These are phyloP conservation scores for Pythium phragmitis DNA, from an alignment of 352 stramenopile genomes.

Conservation along the genomic window DNA sequence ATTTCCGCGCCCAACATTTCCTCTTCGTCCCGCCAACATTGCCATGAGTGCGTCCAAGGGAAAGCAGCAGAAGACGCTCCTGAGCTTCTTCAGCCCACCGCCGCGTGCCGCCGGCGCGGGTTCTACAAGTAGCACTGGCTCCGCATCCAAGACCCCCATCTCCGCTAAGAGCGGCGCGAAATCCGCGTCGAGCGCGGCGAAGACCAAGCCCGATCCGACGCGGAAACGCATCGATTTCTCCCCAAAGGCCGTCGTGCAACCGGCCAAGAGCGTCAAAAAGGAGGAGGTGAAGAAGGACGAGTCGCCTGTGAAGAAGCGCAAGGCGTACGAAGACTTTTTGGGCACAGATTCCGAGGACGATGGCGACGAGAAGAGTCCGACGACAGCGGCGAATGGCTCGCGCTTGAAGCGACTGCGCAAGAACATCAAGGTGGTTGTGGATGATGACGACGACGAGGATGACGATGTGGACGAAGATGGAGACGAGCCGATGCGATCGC, in stretches of 20 bases:
- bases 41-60: slow-evolving; percentile 30
- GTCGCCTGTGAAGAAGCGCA: slow-evolving; percentile 37
- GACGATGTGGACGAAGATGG: slow-evolving; percentile 66
- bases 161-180: slow-evolving; percentile 15
- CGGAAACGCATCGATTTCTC: slow-evolving; percentile 79
- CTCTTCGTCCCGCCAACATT: too few species aligned
- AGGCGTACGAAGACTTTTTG: slow-evolving; percentile 72
- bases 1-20: neutral
- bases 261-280: slow-evolving; percentile 1
- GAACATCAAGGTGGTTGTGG: slow-evolving; percentile 55
- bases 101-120: slow-evolving; percentile 18
- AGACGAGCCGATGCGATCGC: slow-evolving; percentile 8
- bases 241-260: slow-evolving; percentile 34
- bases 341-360: slow-evolving; percentile 72
- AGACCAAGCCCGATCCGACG: slow-evolving; percentile 20
- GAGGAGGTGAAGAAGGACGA: slow-evolving; percentile 1
- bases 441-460: slow-evolving; percentile 81
- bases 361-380: slow-evolving; percentile 26
- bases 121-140: neutral
- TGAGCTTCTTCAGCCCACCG: slow-evolving; percentile 85
- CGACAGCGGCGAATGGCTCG: slow-evolving; percentile 32
- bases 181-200: slow-evolving; percentile 8
- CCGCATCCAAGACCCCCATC: slow-evolving; percentile 2
- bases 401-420: slow-evolving; percentile 29
- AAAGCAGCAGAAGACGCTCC: slow-evolving; percentile 76